Base-by-base conservation (phyloP, 768 basidiomycete genomes). In the Psilocybe sp. region DNA sequence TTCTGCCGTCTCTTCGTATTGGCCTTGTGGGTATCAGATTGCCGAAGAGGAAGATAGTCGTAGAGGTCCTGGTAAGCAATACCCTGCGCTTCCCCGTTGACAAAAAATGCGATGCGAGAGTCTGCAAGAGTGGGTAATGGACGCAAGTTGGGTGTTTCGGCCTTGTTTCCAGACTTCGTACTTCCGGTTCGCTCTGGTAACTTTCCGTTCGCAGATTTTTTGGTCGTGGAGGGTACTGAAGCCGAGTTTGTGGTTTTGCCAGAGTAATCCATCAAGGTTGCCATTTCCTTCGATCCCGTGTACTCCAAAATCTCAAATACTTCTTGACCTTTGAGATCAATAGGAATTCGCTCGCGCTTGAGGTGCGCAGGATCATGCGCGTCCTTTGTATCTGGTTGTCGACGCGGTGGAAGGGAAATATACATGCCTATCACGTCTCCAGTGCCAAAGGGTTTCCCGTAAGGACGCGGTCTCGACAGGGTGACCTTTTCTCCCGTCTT, bases 251-350 rank as follows among this genome's bases (percentile, higher is more conserved):
- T 75, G 2, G 77, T 68, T 65, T 87, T 88, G 13, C 73, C 78
- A 40, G 81, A 78, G 62, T 80, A 84, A 55, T 94, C 92, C 78
- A 95, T 83, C 53, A 98, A 81, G 34, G 85, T 74, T 11, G 79
- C 74, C 97, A 98, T 98, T 70, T 99, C 97, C 65, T 95, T 97
- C 23, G 79, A 82, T 51, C 85, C 82, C 9, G 84, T 69, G 64
- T 97, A 98, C 65, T 98, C 96, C 53, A 91, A 74, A 52, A 85
- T 85, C 71, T 99, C 97, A 66, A 98, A 98, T 65, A 95, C 94
- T 55, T 92, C 89, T 68, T 96, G 94, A n/a, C 91, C 91, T 69
- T 96, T 97, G 69, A 92, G 90, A 52, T 90, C 89, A 63, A 99
- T 95, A 3, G 95, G 83, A 52, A 96, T 89, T 48, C 97, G 89